Evolutionary conservation across 371 early-diverging fungal genomes (phyloP).

Genomic region (Mucor sp.): DNA sequence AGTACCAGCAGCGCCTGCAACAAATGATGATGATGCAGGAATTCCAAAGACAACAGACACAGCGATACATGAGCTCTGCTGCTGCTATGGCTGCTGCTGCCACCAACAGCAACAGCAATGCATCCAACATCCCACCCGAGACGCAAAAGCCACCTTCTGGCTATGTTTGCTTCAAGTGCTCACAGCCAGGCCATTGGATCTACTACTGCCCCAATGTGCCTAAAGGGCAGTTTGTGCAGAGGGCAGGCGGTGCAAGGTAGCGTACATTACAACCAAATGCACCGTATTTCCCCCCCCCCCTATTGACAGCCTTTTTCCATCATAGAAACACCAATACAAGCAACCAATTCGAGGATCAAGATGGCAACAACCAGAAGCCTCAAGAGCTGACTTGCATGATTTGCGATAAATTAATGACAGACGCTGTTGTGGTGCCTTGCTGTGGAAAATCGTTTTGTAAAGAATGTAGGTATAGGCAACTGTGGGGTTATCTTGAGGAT

Average conservation of each 20-base stretch:
- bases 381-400: conserved; percentile 72
- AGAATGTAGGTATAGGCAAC: conserved; percentile 62
- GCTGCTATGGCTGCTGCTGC: conserved; percentile 12
- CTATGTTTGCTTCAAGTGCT: conserved; percentile 55
- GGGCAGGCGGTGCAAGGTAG: conserved; percentile 16
- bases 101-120: background rate
- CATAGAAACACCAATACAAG: background rate
- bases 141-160: conserved; percentile 51
- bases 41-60: conserved; percentile 40
- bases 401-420: conserved; percentile 76
- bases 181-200: conserved; percentile 58
- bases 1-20: conserved; percentile 33
- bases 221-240: conserved; percentile 48
- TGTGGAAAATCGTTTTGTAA: conserved; percentile 90
- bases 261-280: background rate
- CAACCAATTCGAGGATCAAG: background rate
- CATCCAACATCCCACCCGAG: conserved; percentile 47
- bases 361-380: conserved; percentile 31
- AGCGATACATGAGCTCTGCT: conserved; percentile 17
- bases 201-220: conserved; percentile 58
- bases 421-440: conserved; percentile 84
- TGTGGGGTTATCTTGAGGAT: background rate
- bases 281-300: background rate
- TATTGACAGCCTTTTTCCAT: background rate
- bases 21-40: conserved; percentile 45